Base-by-base conservation (phyloP, 2,329 filamentous ascomycete genomes). In the Fusarium miscanthi region DNA sequence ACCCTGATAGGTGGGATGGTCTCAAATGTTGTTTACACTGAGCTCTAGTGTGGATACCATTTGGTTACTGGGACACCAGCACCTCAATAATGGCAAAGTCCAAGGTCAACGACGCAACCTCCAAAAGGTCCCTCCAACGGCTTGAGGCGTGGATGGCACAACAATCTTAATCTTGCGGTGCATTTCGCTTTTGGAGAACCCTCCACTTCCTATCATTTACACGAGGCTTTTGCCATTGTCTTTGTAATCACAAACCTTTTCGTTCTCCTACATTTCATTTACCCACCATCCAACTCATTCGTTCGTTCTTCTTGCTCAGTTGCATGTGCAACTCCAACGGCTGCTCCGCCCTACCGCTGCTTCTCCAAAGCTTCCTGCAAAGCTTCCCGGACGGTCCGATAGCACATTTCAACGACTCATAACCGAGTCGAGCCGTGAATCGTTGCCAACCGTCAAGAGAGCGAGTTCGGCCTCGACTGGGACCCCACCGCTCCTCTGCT, bases 21-120 rank as follows among this genome's bases (percentile, higher is more conserved):
- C 58, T 59, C 46, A 41, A 64, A 42, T 62, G 43, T 77, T 77
- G 75, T 77, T 77, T 77, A 77, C 75, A 54, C 63, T 69, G 66
- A 74, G 61, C 58, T 59, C 25, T 19, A 46, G 25, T 41, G 73
- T 77, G 75, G 75, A 56, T 37, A 70, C 43, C 51, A 57, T 60
- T 46, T 77, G 71, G 75, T 75, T 76, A 65, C 69, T 71, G 61
- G 73, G 75, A 74, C 72, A 74, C 68, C 71, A 43, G 33, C 67
- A 43, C 66, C 59, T 72, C 60, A 65, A 72, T 52, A 51, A 43
- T 58, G 41, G 13, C 37, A 43, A 62, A 70, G 52, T 37, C 41
- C 27, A 37, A 46, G 43, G 45, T 46, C 70, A 27, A 66, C 60
- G 62, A 73, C 66, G 57, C 66, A 73, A 71, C 63, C 58, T 74